Percentiles rank a stretch among this genome's conserved stretches.
These are phyloP conservation scores for Neurospora tetraspora DNA, from an alignment of 495 filamentous ascomycete species.

Conservation along the genomic window DNA sequence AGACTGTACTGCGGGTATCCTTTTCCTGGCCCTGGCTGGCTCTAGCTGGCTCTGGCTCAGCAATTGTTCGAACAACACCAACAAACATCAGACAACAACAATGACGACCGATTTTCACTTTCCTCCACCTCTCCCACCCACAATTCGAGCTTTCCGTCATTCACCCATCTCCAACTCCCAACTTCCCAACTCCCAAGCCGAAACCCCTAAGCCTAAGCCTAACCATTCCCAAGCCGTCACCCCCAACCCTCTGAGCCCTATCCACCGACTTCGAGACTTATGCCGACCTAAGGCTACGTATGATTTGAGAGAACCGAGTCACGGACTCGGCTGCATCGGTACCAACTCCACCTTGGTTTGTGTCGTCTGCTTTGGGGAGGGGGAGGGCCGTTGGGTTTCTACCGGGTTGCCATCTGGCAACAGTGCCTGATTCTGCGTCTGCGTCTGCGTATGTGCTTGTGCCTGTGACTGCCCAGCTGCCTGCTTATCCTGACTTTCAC, in stretches of 20 bases:
- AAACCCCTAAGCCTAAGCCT: neutral
- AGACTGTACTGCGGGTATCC: neutral
- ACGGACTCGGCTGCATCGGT: neutral
- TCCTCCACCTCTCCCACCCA: neutral
- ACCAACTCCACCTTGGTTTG: neutral
- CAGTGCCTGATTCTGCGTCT: neutral
- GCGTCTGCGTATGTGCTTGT: neutral
- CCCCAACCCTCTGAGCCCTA: neutral
- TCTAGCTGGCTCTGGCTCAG: neutral
- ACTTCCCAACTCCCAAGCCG: neutral
- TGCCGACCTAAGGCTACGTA: neutral
- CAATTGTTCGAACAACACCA: neutral
- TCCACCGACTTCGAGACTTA: neutral
- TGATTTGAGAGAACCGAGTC: neutral
- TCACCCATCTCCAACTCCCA: neutral
- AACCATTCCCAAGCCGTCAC: neutral
- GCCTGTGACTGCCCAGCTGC: neutral
- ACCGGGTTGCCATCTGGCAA: neutral
- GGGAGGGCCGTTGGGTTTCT: neutral
- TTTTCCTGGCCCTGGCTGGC: neutral
- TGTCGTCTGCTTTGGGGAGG: neutral
- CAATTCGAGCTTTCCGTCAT: neutral
- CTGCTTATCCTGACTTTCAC: neutral
- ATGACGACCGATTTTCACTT: neutral
- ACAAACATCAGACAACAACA: neutral